Evolutionary conservation across 2,329 filamentous ascomycete species (phyloP).

Genomic region (Setomelanomma holmii): DNA sequence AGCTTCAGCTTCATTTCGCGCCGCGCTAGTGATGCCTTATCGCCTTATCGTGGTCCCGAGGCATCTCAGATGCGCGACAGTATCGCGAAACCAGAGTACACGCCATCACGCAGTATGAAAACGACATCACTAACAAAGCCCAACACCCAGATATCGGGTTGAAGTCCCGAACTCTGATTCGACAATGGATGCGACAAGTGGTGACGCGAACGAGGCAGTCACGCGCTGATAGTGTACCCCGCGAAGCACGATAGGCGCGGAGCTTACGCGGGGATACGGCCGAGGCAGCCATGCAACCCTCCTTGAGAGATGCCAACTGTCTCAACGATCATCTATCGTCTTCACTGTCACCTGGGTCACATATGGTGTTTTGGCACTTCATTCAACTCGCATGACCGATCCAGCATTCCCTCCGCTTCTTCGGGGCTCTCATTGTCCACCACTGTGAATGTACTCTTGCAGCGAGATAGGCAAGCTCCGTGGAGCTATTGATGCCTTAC

Average conservation of each 20-base stretch:
- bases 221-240: constrained; percentile 31
- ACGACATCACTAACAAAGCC: not conserved
- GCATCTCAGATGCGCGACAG: not conserved
- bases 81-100: not conserved
- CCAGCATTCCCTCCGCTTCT: not conserved
- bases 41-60: not conserved
- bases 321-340: constrained; percentile 1
- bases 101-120: not conserved
- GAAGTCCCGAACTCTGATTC: not conserved
- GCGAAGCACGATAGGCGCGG: constrained; percentile 33
- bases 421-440: not conserved
- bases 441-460: not conserved
- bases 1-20: too few species aligned
- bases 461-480: constrained; percentile 4
- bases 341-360: not conserved
- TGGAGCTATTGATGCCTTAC: constrained; percentile 13
- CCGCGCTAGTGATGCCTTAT: not conserved
- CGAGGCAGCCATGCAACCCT: constrained; percentile 13
- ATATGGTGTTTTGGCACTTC: not conserved
- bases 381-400: not conserved
- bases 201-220: constrained; percentile 19
- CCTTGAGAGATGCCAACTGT: constrained; percentile 6
- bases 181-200: not conserved
- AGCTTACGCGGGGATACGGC: constrained; percentile 33
- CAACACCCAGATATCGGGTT: not conserved